These are phyloP conservation scores for Wolfiporia cocos DNA, from an alignment of 1,284 basidiomycete genomes.

Conservation along the genomic window DNA sequence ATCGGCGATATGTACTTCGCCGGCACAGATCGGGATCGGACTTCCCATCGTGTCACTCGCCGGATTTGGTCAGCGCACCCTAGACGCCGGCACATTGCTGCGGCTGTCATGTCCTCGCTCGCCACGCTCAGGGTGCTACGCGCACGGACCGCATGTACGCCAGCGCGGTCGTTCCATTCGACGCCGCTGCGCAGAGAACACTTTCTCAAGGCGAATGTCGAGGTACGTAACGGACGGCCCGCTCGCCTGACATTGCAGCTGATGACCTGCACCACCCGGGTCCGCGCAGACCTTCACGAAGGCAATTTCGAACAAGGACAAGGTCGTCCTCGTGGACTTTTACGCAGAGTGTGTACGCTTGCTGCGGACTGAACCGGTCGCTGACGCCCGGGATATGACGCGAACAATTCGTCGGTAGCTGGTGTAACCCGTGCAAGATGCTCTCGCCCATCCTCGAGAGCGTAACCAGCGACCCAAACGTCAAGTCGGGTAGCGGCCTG, in stretches of 20 bases:
- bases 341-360: too few relatives aligned
- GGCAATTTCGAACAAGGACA: conserved; percentile 34
- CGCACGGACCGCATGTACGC: too few relatives aligned
- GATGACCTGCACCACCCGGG: too few relatives aligned
- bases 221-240: conserved; percentile 19
- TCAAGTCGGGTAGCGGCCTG: conserved; percentile 46
- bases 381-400: background rate
- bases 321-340: conserved; percentile 67
- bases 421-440: conserved; percentile 69
- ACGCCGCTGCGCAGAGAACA: conserved; percentile 25
- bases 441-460: conserved; percentile 61
- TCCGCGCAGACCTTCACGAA: conserved; percentile 50
- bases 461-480: conserved; percentile 36
- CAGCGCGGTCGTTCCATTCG: too few relatives aligned
- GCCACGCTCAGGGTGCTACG: too few relatives aligned
- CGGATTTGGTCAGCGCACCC: too few relatives aligned
- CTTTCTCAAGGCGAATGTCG: conserved; percentile 27
- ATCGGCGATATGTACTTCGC: too few relatives aligned
- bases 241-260: too few relatives aligned
- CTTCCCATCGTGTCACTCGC: too few relatives aligned
- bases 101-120: too few relatives aligned
- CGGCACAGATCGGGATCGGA: too few relatives aligned
- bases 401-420: conserved; percentile 45
- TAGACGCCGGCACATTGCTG: too few relatives aligned
- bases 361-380: conserved; percentile 47